A percentile compares a stretch with the other conserved stretches of the same genome.
Evolutionary conservation across 805 yeast genomes (phyloP).

Genomic region (Candida ponderosae): DNA sequence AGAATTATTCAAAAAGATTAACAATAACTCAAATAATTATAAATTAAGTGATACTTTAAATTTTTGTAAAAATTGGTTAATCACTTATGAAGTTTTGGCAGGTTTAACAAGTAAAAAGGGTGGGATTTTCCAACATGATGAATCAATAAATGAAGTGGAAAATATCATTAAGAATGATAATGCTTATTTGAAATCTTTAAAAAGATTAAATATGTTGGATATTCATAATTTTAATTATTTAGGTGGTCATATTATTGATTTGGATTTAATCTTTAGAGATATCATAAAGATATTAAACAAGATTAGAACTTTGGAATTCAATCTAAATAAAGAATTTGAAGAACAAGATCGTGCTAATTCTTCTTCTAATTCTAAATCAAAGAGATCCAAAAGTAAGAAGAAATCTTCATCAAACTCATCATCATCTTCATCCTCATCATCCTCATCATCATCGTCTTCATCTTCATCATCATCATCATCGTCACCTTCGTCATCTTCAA

Average conservation of each 20-base stretch:
- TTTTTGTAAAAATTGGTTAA: constrained; percentile 51
- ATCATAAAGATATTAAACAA: constrained; percentile 16
- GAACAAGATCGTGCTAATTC: too few relatives aligned
- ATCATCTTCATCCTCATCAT: neutral
- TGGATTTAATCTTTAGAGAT: constrained; percentile 16
- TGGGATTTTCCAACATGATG: constrained; percentile 39
- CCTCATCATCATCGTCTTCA: neutral
- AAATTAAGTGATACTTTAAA: constrained; percentile 33
- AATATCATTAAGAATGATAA: constrained; percentile 16
- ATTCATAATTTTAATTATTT: constrained; percentile 40
- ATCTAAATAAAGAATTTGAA: neutral
- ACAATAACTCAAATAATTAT: constrained; percentile 23
- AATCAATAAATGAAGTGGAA: constrained; percentile 11
- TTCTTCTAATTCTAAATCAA: too few relatives aligned
- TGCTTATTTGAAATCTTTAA: constrained; percentile 20
- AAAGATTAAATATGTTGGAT: constrained; percentile 33
- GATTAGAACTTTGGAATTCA: constrained; percentile 5
- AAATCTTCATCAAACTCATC: neutral
- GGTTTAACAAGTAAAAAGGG: constrained; percentile 46
- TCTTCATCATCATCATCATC: neutral
- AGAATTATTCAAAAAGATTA: constrained; percentile 39
- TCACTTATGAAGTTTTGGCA: constrained; percentile 48
- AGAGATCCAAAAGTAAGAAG: too few relatives aligned
- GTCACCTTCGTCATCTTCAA: neutral
- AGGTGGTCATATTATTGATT: constrained; percentile 17